Percentiles rank a stretch among this genome's conserved stretches.
Evolutionary conservation across 2,329 filamentous ascomycete genomes (phyloP).

Genomic region (Clonostachys byssicola): DNA sequence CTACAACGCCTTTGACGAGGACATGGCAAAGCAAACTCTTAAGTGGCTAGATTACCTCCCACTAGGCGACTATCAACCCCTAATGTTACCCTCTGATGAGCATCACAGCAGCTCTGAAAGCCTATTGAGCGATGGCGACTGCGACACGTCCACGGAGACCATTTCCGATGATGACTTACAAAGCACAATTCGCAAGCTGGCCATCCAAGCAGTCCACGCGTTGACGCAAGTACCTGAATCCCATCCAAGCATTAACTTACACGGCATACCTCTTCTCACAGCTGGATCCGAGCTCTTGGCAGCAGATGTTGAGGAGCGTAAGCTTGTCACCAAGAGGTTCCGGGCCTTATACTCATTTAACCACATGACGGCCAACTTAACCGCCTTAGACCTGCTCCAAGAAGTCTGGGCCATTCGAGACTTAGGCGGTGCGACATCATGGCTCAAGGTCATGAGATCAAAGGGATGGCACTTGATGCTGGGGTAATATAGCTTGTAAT

Average conservation of each 20-base stretch:
- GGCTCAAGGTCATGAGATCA: not conserved
- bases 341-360: not conserved
- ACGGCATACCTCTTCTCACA: not conserved
- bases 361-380: not conserved
- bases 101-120: too few relatives aligned
- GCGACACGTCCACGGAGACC: not conserved
- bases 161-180: not conserved
- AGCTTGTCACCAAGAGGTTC: not conserved
- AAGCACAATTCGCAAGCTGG: not conserved
- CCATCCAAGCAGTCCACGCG: not conserved
- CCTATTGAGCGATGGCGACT: too few relatives aligned
- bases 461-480: not conserved
- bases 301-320: not conserved
- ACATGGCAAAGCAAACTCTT: too few relatives aligned
- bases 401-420: not conserved
- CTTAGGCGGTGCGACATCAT: not conserved
- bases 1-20: not conserved
- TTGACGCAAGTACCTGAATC: not conserved
- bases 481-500: too few relatives aligned
- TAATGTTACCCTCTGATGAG: not conserved
- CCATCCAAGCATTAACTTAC: not conserved
- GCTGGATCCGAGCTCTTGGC: not conserved
- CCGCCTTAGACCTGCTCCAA: not conserved
- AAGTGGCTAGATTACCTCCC: not conserved
- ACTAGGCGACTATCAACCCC: not conserved